Conservation (phyloP, 176 grass and related monocot species). For the Canna indica region DNA sequence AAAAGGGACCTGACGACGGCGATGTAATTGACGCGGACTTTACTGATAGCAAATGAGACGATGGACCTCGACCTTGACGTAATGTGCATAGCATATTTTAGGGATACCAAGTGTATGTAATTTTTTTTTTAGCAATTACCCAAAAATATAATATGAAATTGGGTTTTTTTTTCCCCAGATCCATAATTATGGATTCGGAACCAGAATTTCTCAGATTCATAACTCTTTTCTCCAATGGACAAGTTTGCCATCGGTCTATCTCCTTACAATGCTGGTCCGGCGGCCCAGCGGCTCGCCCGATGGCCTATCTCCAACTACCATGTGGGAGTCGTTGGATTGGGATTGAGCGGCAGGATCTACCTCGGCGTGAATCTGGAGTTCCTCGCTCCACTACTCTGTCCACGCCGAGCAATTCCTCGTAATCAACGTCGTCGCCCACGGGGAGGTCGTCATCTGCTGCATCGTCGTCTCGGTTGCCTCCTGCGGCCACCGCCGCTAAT, state of each 20-base stretch:
- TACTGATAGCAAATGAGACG: conserved; percentile 3
- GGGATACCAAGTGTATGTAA: too few species aligned
- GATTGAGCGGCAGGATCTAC: conserved; percentile 68
- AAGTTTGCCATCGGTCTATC: too few species aligned
- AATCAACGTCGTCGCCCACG: conserved; percentile 57
- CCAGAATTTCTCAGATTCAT: too few species aligned
- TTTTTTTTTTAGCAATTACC: too few species aligned
- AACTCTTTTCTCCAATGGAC: too few species aligned
- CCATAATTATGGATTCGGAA: too few species aligned
- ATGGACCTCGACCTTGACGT: too few species aligned
- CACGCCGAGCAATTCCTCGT: conserved; percentile 92
- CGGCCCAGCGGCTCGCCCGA: conserved; percentile 43
- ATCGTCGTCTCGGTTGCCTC: conserved; percentile 84
- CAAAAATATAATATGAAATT: too few species aligned
- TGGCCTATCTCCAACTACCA: conserved; percentile 56
- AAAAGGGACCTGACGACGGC: background rate
- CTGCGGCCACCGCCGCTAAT: conserved; percentile 93
- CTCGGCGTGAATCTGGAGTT: conserved; percentile 89
- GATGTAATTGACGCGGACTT: conserved; percentile 6
- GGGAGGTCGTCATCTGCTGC: conserved; percentile 51
- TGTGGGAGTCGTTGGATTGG: conserved; percentile 75
- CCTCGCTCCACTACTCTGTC: conserved; percentile 48
- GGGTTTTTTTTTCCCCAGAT: too few species aligned
- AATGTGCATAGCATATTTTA: too few species aligned
- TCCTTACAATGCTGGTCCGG: conserved; percentile 63